A percentile compares a stretch with the other conserved stretches of the same genome.
phyloP scores from a whole-genome alignment of 2,329 filamentous ascomycete species.

The Alternaria burnsii region DNA sequence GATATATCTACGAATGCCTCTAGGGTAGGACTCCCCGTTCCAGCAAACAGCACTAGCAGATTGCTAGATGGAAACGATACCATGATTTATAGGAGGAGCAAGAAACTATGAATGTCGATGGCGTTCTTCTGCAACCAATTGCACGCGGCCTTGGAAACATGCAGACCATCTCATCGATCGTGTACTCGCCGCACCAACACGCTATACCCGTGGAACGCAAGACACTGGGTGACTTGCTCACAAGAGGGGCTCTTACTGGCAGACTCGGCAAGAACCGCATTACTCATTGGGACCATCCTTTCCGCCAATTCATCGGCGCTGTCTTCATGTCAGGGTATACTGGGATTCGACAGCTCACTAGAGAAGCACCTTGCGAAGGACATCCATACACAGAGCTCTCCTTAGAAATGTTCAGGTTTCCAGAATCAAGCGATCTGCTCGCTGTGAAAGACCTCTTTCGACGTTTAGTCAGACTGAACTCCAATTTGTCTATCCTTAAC shows the following conservation, averaged over 20 bases:
- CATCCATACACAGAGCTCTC: slow-evolving; percentile 22
- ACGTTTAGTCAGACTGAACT: slow-evolving; percentile 26
- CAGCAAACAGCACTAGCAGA: slow-evolving; percentile 1
- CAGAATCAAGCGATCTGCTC: slow-evolving; percentile 18
- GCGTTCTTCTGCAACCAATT: slow-evolving; percentile 36
- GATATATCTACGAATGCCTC: no score
- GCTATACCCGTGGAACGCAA: slow-evolving; percentile 32
- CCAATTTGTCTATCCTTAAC: slow-evolving; percentile 21
- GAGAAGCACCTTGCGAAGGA: slow-evolving; percentile 3
- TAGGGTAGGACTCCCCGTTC: no score
- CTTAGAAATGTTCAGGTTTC: slow-evolving; percentile 30
- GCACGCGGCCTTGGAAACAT: slow-evolving; percentile 33
- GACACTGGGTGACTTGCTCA: slow-evolving; percentile 32
- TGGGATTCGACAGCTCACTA: slow-evolving; percentile 33
- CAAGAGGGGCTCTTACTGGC: slow-evolving; percentile 11
- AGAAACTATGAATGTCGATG: slow-evolving; percentile 33
- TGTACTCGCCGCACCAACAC: slow-evolving; percentile 37
- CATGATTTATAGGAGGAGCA: slow-evolving; percentile 36
- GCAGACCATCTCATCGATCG: slow-evolving; percentile 34
- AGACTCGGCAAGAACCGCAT: background rate
- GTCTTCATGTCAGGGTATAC: slow-evolving; percentile 30
- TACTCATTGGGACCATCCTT: slow-evolving; percentile 25
- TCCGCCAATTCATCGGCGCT: slow-evolving; percentile 41
- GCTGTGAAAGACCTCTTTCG: slow-evolving; percentile 35
- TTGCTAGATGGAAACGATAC: slow-evolving; percentile 35